Evolutionary conservation across 495 filamentous ascomycete species (phyloP), one percentile per base, ranked within the genome.

Genomic region (Niebla homalea): DNA sequence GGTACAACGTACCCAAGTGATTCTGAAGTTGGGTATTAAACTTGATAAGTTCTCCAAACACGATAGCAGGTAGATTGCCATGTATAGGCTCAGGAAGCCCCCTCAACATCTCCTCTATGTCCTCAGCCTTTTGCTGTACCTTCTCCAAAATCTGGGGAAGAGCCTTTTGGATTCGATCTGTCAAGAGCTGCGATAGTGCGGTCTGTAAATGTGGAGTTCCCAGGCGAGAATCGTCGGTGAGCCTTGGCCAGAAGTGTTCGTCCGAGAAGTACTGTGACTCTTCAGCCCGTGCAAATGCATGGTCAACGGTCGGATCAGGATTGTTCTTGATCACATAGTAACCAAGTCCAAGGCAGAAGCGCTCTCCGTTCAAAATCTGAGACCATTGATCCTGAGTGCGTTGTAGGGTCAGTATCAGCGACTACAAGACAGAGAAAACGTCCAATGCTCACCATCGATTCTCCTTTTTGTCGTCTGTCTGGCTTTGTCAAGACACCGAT

Each of bases 301-400:
- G 71, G 22, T 74, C 50, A 49, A 79, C 38, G 40, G 63, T 6
- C 37, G 72, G 54, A 62, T 79, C 46, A 0, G 71, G 69, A n/a
- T 76, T 76, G 44, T 76, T 78, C 0, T 76, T 79, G 18, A 85
- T 72, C 22, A 85, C 76, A 48, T 76, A 83, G 49, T 82, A 85
- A 0, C 78, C 79, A 36, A 83, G 70, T 0, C 82, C 83, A 0
- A 84, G 71, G 0, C 50, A 36, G 49, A 83, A 80, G 5, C 64
- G 64, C 4, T 64, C 36, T 0, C 79, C 79, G 0, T 65, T 61
- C 12, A 92, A 63, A 41, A 85, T 80, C 0, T 70, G 61, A 0
- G 73, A 49, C 76, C 82, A 85, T 19, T 77, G 75, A 0, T 58
- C 47, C 23, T 78, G 61, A 1, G 6, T 22, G 3, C 2, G 4